phyloP scores from a whole-genome alignment of 2,329 filamentous ascomycete genomes.

The Aspergillus eucalypticola region DNA sequence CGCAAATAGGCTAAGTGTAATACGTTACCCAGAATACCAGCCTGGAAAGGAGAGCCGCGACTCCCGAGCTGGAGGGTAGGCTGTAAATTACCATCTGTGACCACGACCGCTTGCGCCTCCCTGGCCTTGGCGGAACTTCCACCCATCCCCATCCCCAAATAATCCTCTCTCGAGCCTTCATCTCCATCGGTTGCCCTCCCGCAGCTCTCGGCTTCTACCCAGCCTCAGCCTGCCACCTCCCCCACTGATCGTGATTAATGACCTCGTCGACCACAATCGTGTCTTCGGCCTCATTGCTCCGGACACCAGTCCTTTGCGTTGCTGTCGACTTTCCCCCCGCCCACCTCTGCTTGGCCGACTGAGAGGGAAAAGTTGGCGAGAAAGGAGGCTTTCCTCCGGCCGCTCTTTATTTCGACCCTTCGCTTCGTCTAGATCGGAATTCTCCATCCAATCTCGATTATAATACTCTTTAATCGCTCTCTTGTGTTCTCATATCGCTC shows the following conservation, averaged over 20 bases:
- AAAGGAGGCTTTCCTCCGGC: conserved; percentile 47
- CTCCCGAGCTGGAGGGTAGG: conserved; percentile 20
- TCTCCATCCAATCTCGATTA: conserved; percentile 21
- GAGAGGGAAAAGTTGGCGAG: conserved; percentile 34
- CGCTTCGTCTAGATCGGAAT: background rate
- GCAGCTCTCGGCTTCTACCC: conserved; percentile 20
- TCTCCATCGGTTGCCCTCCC: conserved; percentile 24
- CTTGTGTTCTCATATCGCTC: conserved; percentile 3
- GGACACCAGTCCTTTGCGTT: conserved; percentile 27
- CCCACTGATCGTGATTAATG: conserved; percentile 31
- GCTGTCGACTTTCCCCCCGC: conserved; percentile 29
- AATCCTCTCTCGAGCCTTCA: conserved; percentile 25
- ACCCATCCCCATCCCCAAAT: conserved; percentile 32
- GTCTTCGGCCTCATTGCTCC: conserved; percentile 29
- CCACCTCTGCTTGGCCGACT: conserved; percentile 34
- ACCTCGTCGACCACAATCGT: conserved; percentile 24
- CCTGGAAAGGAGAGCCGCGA: conserved; percentile 16
- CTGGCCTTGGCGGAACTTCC: conserved; percentile 36
- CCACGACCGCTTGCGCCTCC: conserved; percentile 37
- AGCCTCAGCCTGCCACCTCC: conserved; percentile 8
- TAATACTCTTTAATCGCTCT: conserved; percentile 13
- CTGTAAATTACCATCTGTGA: conserved; percentile 30
- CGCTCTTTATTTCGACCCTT: conserved; percentile 38
- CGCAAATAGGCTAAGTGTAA: conserved; percentile 3
- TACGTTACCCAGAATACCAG: conserved; percentile 12